A percentile compares a stretch with the other conserved stretches of the same genome.
These are phyloP conservation scores for Ophiostoma novo-ulmi DNA, from an alignment of 2,329 filamentous ascomycete species.

Conservation along the genomic window DNA sequence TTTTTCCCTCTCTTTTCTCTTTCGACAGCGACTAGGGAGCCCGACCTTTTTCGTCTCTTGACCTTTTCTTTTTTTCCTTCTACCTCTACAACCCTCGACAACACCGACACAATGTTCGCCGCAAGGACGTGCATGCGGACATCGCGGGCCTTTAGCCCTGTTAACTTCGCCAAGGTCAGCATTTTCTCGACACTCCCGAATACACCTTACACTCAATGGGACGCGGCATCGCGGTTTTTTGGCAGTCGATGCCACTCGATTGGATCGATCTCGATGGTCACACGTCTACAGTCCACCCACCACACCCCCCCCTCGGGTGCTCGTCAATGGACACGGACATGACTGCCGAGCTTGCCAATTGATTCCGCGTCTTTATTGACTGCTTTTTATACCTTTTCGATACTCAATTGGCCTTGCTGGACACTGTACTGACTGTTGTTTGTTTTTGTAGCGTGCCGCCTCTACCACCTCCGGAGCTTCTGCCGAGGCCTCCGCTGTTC, in stretches of 20 bases:
- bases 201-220: background rate
- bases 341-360: background rate
- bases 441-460: constrained; percentile 50
- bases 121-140: constrained; percentile 86
- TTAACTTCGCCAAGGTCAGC: constrained; percentile 65
- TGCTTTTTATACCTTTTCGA: background rate
- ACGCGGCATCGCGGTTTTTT: background rate
- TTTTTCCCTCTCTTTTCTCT: background rate
- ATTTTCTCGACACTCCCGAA: background rate
- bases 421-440: constrained; percentile 11
- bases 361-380: background rate
- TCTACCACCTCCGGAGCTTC: constrained; percentile 70
- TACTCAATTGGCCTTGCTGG: background rate
- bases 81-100: constrained; percentile 15
- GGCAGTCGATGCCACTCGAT: background rate
- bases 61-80: background rate
- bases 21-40: background rate
- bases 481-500: constrained; percentile 65
- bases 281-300: background rate
- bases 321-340: background rate
- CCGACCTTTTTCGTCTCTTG: background rate
- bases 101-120: constrained; percentile 67
- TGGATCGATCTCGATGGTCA: background rate
- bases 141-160: constrained; percentile 75
- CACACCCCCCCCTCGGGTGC: background rate